A percentile compares a stretch with the other conserved stretches of the same genome.
Evolutionary conservation across 1,284 basidiomycete genomes (phyloP).

Genomic region (Puccinia horiana): DNA sequence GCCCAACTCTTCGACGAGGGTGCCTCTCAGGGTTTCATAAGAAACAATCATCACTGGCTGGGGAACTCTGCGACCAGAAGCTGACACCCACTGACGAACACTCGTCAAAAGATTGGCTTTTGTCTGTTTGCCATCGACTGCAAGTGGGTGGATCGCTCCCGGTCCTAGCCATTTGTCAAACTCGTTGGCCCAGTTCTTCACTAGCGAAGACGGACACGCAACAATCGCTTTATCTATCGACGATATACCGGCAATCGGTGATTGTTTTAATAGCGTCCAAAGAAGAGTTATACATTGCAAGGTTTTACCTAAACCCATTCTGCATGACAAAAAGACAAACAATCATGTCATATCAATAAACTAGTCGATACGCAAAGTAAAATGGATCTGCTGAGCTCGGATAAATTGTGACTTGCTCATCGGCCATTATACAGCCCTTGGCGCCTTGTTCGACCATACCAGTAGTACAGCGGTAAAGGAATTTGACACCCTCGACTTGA

Average conservation of each 20-base stretch:
- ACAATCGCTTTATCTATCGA: slow-evolving; percentile 98
- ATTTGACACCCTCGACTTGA: slow-evolving; percentile 98
- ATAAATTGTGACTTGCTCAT: slow-evolving; percentile 81
- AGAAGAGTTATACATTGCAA: slow-evolving; percentile 94
- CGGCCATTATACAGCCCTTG: slow-evolving; percentile 92
- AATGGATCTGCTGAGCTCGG: not conserved
- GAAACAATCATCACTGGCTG: slow-evolving; percentile 99
- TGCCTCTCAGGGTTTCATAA: slow-evolving; percentile 86
- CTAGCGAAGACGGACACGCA: slow-evolving; percentile 92
- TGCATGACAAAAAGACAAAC: not conserved
- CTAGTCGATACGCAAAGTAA: not conserved
- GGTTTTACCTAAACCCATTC: slow-evolving; percentile 67
- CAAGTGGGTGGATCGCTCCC: slow-evolving; percentile 75
- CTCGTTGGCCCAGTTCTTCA: slow-evolving; percentile 99
- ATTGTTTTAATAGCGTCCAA: slow-evolving; percentile 97
- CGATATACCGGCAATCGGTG: slow-evolving; percentile 77
- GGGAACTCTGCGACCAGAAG: slow-evolving; percentile 79
- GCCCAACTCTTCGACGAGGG: slow-evolving; percentile 72
- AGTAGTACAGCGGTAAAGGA: slow-evolving; percentile 90
- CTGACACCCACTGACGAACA: slow-evolving; percentile 82
- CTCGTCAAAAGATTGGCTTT: slow-evolving; percentile 76
- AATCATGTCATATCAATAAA: not conserved
- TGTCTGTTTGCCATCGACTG: slow-evolving; percentile 85
- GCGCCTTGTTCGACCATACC: slow-evolving; percentile 89
- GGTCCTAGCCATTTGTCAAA: slow-evolving; percentile 91